Evolutionary conservation across 2,329 filamentous ascomycete genomes (phyloP).

Genomic region (Penicillium sclerotigenum): DNA sequence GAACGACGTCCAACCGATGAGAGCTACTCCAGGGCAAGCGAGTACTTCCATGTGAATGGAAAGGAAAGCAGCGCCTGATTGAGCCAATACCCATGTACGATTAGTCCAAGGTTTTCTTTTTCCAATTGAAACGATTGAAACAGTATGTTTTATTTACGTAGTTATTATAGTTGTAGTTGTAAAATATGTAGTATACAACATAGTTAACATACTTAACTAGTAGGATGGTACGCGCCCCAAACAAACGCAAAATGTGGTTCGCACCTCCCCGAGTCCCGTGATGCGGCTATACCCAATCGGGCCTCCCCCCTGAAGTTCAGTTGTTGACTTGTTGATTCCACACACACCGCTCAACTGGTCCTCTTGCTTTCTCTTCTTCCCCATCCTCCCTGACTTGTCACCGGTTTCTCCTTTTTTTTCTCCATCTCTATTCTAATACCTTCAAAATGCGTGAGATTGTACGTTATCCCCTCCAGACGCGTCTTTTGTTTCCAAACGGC

Average conservation of each 20-base stretch:
- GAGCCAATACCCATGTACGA: slow-evolving; percentile 1
- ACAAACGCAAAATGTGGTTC: slow-evolving; percentile 26
- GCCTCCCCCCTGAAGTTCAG: slow-evolving; percentile 20
- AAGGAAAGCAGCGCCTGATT: background rate
- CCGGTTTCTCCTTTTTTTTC: slow-evolving; percentile 20
- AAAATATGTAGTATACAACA: background rate
- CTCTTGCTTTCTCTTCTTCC: slow-evolving; percentile 25
- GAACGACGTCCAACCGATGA: background rate
- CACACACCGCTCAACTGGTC: slow-evolving; percentile 34
- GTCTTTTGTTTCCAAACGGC: slow-evolving; percentile 31
- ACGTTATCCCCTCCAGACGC: slow-evolving; percentile 43
- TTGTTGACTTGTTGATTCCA: slow-evolving; percentile 31
- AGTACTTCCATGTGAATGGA: background rate
- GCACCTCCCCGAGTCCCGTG: slow-evolving; percentile 29
- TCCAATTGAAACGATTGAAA: background rate
- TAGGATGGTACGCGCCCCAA: background rate
- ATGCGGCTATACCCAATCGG: slow-evolving; percentile 26
- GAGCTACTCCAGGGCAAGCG: background rate
- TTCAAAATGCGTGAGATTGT: slow-evolving; percentile 68
- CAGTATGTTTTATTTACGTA: background rate
- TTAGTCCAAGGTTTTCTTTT: background rate
- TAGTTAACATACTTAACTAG: too few relatives aligned
- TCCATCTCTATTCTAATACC: slow-evolving; percentile 12
- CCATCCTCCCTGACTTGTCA: slow-evolving; percentile 22
- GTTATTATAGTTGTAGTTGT: background rate